Conservation (phyloP, 768 basidiomycete species). For the Boletellus emodensis region DNA sequence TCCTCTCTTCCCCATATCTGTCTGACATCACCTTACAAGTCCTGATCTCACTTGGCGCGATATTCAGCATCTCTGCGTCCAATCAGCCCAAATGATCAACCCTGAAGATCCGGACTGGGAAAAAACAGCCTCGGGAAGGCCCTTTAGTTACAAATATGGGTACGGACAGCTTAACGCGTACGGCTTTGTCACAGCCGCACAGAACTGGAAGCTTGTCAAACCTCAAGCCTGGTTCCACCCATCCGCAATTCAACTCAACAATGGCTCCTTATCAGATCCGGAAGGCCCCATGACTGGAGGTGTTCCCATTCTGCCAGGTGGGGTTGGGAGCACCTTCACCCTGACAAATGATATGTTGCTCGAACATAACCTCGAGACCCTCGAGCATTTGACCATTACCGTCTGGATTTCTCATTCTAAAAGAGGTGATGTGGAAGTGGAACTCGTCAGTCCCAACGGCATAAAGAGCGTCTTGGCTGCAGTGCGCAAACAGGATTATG, state of each 20-base stretch:
- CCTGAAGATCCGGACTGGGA: constrained; percentile 95
- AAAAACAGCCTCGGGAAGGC: constrained; percentile 48
- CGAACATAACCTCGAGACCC: constrained; percentile 73
- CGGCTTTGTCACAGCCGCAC: constrained; percentile 73
- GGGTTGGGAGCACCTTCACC: constrained; percentile 59
- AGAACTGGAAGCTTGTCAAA: constrained; percentile 82
- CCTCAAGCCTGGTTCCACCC: constrained; percentile 90
- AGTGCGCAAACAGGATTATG: constrained; percentile 60
- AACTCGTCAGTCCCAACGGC: constrained; percentile 79
- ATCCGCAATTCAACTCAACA: constrained; percentile 61
- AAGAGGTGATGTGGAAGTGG: constrained; percentile 92
- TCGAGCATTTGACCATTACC: constrained; percentile 90
- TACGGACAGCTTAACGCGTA: constrained; percentile 87
- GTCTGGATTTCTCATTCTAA: constrained; percentile 90
- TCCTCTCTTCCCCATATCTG: constrained; percentile 1
- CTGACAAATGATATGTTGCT: constrained; percentile 64
- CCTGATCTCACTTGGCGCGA: constrained; percentile 98
- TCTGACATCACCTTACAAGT: constrained; percentile 36
- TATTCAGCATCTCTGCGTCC: constrained; percentile 84
- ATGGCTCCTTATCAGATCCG: constrained; percentile 48
- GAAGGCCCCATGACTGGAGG: constrained; percentile 58
- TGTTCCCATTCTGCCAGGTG: constrained; percentile 57
- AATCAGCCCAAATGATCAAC: constrained; percentile 74
- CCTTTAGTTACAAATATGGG: constrained; percentile 91
- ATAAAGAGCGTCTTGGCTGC: constrained; percentile 82